phyloP scores from a whole-genome alignment of 1,284 basidiomycete genomes.

The Kwoniella shivajii region DNA sequence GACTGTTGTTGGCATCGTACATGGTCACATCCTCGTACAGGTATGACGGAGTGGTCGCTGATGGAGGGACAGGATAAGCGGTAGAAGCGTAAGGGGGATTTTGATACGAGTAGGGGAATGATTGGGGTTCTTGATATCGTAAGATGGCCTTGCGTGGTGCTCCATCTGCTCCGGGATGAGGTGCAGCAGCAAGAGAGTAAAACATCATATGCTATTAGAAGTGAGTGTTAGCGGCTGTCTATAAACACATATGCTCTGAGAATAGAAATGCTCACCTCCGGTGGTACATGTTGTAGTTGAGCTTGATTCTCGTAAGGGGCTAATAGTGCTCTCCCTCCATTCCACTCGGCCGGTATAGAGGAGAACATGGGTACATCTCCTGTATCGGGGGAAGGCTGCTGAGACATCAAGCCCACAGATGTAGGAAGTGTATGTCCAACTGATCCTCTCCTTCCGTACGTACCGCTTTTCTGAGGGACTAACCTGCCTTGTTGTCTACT shows the following conservation, averaged over 20 bases:
- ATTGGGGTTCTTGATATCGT: conserved; percentile 33
- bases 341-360: conserved; percentile 6
- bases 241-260: background rate
- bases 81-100: background rate
- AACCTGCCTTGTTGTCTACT: conserved; percentile 42
- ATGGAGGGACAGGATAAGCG: background rate
- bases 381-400: background rate
- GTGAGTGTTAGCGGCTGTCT: background rate
- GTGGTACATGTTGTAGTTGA: conserved; percentile 26
- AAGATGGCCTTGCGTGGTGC: conserved; percentile 48
- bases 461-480: conserved; percentile 6
- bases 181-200: conserved; percentile 43
- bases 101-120: conserved; percentile 1
- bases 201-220: conserved; percentile 42
- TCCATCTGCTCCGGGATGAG: conserved; percentile 46
- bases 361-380: background rate
- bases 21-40: conserved; percentile 10
- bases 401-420: background rate
- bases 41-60: background rate
- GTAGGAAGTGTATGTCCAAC: conserved; percentile 26
- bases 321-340: conserved; percentile 21
- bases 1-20: conserved; percentile 10
- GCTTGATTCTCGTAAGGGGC: conserved; percentile 26
- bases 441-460: conserved; percentile 28
- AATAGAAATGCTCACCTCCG: conserved; percentile 29